Percentiles rank a stretch among this genome's conserved stretches.
phyloP scores from a whole-genome alignment of 352 stramenopile species.

The Aphanomyces astaci region DNA sequence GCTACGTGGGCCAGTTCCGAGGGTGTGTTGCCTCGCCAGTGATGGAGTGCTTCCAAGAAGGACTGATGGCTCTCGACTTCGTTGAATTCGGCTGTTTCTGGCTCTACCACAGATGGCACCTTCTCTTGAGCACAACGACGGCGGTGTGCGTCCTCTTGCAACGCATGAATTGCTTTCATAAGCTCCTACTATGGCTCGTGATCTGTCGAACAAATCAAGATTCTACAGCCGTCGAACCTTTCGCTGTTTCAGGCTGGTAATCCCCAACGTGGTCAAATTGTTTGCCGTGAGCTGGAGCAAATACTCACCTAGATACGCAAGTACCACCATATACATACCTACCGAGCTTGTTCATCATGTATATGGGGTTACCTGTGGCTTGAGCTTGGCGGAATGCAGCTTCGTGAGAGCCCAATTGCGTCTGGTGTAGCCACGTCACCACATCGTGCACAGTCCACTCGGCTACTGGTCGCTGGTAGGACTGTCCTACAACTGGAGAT shows the following conservation, averaged over 20 bases:
- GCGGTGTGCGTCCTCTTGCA: neutral
- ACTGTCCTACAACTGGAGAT: neutral
- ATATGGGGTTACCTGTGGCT: neutral
- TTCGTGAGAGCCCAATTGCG: neutral
- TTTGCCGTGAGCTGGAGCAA: neutral
- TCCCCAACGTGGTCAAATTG: constrained; percentile 7
- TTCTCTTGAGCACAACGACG: neutral
- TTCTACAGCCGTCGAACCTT: neutral
- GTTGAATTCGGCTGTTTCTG: neutral
- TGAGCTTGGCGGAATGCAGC: neutral
- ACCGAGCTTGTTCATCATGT: neutral
- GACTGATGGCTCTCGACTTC: constrained; percentile 20
- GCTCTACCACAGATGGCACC: neutral
- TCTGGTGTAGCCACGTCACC: neutral
- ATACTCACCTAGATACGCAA: constrained; percentile 4
- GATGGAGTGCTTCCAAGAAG: constrained; percentile 18
- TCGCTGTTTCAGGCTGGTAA: constrained; percentile 18
- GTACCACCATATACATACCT: no score
- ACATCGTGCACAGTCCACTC: constrained; percentile 17
- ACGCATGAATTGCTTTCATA: neutral
- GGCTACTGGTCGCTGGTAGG: neutral
- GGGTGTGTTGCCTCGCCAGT: neutral
- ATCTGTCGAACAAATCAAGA: neutral
- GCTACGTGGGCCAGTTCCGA: neutral
- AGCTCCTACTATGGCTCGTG: no score